These are phyloP conservation scores for Beauveria sp. DNA, from an alignment of 2,329 filamentous ascomycete genomes.

Conservation along the genomic window DNA sequence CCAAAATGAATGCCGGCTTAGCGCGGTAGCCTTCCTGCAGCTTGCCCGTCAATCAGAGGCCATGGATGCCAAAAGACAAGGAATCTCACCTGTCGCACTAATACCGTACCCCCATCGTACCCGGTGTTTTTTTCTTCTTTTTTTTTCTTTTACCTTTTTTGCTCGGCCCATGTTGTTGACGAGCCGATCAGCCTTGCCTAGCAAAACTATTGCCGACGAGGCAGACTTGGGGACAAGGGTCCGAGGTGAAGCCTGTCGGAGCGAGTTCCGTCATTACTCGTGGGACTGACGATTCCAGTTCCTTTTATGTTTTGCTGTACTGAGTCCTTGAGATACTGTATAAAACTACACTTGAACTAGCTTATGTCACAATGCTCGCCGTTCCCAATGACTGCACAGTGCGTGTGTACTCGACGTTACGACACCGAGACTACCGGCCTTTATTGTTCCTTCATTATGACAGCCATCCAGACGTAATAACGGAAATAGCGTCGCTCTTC, in stretches of 20 bases:
- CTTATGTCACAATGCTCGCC: not conserved
- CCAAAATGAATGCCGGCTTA: conserved; percentile 5
- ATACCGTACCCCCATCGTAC: not conserved
- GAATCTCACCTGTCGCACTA: not conserved
- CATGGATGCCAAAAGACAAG: not conserved
- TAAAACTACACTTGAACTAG: no score
- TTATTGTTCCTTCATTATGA: no score
- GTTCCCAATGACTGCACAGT: not conserved
- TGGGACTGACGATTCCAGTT: not conserved
- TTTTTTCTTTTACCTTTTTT: not conserved
- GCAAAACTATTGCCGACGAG: not conserved
- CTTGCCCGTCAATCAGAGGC: not conserved
- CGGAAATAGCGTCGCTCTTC: not conserved
- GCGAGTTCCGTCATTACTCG: not conserved
- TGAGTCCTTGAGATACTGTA: not conserved
- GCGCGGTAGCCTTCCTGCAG: conserved; percentile 8
- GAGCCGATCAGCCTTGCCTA: not conserved
- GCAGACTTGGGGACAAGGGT: not conserved
- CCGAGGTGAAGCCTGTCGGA: not conserved
- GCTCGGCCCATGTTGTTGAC: not conserved
- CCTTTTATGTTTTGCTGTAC: not conserved
- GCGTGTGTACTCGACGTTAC: not conserved
- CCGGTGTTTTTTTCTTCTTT: not conserved
- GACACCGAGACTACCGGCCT: no score
- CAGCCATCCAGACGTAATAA: no score